Conservation (phyloP, 225 moss, liverwort and hornwort species). For the Ulota crispa region DNA sequence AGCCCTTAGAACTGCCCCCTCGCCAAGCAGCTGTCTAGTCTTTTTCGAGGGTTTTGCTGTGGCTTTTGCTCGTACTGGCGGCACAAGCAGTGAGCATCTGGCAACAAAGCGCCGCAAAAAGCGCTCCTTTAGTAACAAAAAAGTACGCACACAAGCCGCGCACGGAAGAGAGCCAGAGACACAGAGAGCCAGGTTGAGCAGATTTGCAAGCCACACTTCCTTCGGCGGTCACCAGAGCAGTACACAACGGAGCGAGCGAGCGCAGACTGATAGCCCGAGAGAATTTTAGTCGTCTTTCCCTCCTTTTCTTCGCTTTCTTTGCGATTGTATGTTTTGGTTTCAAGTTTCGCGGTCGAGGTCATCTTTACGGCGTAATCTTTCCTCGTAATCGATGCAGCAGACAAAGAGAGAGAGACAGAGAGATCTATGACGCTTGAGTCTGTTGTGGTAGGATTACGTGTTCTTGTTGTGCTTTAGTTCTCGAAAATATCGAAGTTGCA, state of each 20-base stretch:
- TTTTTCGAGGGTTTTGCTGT: background rate
- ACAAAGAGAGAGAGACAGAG: background rate
- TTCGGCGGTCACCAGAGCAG: background rate
- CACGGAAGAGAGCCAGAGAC: background rate
- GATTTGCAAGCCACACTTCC: constrained; percentile 27
- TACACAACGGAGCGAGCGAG: background rate
- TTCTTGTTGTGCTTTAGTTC: constrained; percentile 1
- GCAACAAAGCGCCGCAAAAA: background rate
- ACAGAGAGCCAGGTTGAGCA: background rate
- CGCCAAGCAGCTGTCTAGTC: background rate
- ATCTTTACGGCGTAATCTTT: background rate
- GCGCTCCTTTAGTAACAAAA: background rate
- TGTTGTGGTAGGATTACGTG: background rate
- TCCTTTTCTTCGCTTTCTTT: background rate
- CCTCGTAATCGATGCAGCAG: background rate
- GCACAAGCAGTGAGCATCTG: constrained; percentile 12
- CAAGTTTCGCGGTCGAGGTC: background rate
- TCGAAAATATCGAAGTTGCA: background rate
- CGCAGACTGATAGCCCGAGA: background rate
- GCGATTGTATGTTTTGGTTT: background rate
- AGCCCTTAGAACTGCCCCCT: constrained; percentile 38
- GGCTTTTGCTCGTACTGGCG: constrained; percentile 12
- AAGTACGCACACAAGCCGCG: background rate
- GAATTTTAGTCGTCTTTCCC: background rate
- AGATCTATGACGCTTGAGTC: background rate